Base-by-base conservation (phyloP, 1,139 yeast genomes). In the Geotrichum klebahnii region DNA sequence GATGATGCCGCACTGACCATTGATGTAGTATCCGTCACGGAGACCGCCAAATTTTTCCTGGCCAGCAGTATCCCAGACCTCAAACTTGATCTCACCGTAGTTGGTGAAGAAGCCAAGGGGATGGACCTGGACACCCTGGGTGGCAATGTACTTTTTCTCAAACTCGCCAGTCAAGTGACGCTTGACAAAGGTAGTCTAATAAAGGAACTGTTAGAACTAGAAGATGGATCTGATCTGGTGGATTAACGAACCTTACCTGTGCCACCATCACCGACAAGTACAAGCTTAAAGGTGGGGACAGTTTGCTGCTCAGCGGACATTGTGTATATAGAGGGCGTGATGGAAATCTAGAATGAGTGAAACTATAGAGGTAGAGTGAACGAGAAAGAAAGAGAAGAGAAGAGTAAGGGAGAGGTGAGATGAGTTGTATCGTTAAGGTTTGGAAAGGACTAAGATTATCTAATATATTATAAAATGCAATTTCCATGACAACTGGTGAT, bases 51-150 rank as follows among this genome's bases (percentile, higher is more conserved):
- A 92, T 77, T 94, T 94, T 78, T 94, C 99, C 79, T 94, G 99
- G 59, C 98, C 99, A 54, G 99, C 99, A 56, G 98, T 94, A 74
- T 94, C 99, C 99, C 99, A 94, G 65, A 92, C 97, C 70, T 94
- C 97, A 74, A 94, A 94, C 75, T 88, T 90, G 76, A 94, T 88
- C 76, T 92, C 97, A 76, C 99, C 99, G 67, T 78, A 92, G 80
- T 92, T 92, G 71, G 99, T 94, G 84, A 82, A 88, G 84, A 94
- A 94, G 46, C 95, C 90, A 74, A 94, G 82, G 63, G 98, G 98
- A 72, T 92, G 97, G 61, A 94, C 98, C 74, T 94, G 98, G 61
- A 94, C 99, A 79, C 98, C 98, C 68, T 90, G 86, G 55, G 98
- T 94, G 70, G 98, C 98, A 73, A 87, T 88, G 79, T 94, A 94